These are phyloP conservation scores for Bidens hawaiensis DNA, from an alignment of 140 eudicot species.

Conservation along the genomic window DNA sequence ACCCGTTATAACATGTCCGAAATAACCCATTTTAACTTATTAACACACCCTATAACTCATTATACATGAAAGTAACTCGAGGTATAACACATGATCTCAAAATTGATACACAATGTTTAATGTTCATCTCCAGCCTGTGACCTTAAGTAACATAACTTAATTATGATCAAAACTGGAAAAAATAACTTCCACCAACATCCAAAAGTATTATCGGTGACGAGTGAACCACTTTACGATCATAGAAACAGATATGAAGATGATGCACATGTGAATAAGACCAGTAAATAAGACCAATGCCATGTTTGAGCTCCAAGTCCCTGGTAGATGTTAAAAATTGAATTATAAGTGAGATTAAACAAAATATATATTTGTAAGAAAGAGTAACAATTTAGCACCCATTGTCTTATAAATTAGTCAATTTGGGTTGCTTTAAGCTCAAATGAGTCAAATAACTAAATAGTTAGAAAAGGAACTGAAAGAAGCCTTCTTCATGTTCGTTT, in stretches of 20 bases:
- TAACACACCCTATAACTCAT: not conserved
- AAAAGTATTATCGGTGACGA: constrained; percentile 5
- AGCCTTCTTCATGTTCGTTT: too few species aligned
- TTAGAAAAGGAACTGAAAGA: too few species aligned
- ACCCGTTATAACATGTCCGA: not conserved
- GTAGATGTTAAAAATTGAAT: constrained; percentile 7
- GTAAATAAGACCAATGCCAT: constrained; percentile 31
- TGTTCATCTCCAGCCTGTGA: constrained; percentile 6
- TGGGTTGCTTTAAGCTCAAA: not conserved
- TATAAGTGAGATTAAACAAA: not conserved
- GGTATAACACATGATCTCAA: constrained; percentile 14
- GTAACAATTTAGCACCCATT: not conserved
- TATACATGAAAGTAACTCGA: not conserved
- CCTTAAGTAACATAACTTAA: constrained; percentile 14
- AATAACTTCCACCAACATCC: constrained; percentile 7
- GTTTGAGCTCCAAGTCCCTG: constrained; percentile 50
- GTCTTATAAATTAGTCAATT: not conserved
- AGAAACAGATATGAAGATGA: constrained; percentile 36
- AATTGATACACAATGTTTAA: constrained; percentile 12
- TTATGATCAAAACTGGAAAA: constrained; percentile 22
- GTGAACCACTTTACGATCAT: constrained; percentile 26
- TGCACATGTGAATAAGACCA: constrained; percentile 36
- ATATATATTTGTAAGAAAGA: not conserved
- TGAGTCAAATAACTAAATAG: not conserved
- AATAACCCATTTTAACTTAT: not conserved